Base-by-base conservation (phyloP, 2,329 filamentous ascomycete genomes). In the Aspergillus tanneri region DNA sequence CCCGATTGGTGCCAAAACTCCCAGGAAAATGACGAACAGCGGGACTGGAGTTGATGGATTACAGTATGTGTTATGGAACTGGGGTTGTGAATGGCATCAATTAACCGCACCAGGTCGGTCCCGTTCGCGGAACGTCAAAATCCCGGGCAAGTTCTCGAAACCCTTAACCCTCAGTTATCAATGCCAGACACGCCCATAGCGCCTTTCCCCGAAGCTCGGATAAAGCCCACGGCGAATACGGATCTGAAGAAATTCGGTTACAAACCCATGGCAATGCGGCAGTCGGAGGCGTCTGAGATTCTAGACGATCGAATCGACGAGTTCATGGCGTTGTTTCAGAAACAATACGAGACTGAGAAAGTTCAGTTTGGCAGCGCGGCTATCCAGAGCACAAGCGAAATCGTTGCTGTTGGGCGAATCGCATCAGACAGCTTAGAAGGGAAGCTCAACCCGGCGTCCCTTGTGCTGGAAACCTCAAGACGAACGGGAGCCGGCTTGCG, bases 251-350 rank as follows among this genome's bases (percentile, higher is more conserved):
- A 96, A 67, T 86, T 96, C 58, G 83, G 78, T 1, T 99, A 97
- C 72, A 93, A 91, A 65, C 88, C 90, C 2, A 85, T 97, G 77
- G 87, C 89, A 2, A 96, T 97, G 90, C 95, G 96, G 63, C 78
- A 93, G 5, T 91, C 89, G 4, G 91, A 96, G 66, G 85, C 90
- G 0, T 95, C 92, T 4, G 91, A 96, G 68, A 88, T 96, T 36
- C 79, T 97, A 6, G 93, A 99, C 70, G 92, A 97, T 70, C 81
- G 90, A 59, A 96, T 99, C 73, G 90, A 97, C 60, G 90, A 91
- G 54, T 96, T 96, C 62, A 79, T 83, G 50, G 73, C 76, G n/a
- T 69, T 90, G 2, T 77, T 95, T 4, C 84, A 88, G 70, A 81
- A 86, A 47, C 77, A 90, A 56, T 82, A 95, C 68, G 76, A 81